phyloP scores from a whole-genome alignment of 1,284 basidiomycete genomes.

The Tilletiopsis washingtonensis region DNA sequence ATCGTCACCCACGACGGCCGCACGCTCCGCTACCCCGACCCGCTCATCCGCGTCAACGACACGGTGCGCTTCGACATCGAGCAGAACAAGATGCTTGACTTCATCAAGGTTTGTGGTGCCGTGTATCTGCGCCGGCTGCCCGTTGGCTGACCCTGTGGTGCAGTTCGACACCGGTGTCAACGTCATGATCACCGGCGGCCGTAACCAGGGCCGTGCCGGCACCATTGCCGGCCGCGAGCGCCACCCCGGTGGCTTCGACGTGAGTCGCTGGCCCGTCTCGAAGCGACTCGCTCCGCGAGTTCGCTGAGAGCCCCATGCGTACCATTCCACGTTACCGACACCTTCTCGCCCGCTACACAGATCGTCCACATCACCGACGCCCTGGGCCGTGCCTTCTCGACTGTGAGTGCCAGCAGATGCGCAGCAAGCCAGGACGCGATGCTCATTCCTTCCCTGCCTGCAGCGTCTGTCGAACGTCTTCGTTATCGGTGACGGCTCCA shows the following conservation, averaged over 20 bases:
- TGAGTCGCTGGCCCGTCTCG: constrained; percentile 41
- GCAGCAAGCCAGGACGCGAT: background rate
- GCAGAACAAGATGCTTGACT: constrained; percentile 88
- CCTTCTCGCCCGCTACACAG: background rate
- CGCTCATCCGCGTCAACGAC: constrained; percentile 91
- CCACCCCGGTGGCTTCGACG: constrained; percentile 92
- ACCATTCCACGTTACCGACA: background rate
- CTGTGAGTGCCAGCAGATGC: no score
- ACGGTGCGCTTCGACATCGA: constrained; percentile 95
- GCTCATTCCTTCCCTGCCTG: background rate
- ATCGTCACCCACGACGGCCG: constrained; percentile 98
- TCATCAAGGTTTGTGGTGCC: constrained; percentile 56
- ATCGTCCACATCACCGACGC: constrained; percentile 80
- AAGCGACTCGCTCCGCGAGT: background rate
- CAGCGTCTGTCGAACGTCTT: constrained; percentile 89
- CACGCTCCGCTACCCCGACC: constrained; percentile 99
- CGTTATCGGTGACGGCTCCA: constrained; percentile 87
- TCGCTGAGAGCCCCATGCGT: background rate
- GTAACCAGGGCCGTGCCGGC: constrained; percentile 98
- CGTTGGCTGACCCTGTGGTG: background rate
- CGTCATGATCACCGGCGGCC: constrained; percentile 95
- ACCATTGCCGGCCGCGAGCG: constrained; percentile 92
- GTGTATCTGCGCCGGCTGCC: background rate
- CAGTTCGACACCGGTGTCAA: constrained; percentile 91
- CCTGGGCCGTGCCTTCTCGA: constrained; percentile 66